phyloP scores from a whole-genome alignment of 306 rosid genomes.

The Cicer cuneatum region DNA sequence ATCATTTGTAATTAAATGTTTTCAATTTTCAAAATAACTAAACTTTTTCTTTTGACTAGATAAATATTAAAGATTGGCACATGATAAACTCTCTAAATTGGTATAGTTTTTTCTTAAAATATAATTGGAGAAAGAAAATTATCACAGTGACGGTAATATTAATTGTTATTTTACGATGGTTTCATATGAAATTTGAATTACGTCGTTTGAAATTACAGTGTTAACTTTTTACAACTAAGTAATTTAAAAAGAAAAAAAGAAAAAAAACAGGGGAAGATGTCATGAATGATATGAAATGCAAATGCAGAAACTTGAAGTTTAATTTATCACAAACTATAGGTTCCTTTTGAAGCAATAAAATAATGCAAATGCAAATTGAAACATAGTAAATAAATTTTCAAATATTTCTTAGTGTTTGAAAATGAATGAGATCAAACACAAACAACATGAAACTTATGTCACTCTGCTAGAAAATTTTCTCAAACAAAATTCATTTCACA shows the following conservation, averaged over 20 bases:
- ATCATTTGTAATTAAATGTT: neutral
- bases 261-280: neutral
- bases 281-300: conserved; percentile 31
- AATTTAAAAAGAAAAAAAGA: neutral
- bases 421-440: conserved; percentile 30
- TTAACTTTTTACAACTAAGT: too few relatives aligned
- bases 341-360: conserved; percentile 16
- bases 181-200: too few relatives aligned
- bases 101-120: neutral
- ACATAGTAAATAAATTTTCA: neutral
- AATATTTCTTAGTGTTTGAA: conserved; percentile 8
- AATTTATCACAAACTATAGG: neutral
- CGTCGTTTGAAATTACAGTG: too few relatives aligned
- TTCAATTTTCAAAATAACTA: neutral
- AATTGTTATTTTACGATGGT: too few relatives aligned
- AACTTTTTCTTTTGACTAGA: too few relatives aligned
- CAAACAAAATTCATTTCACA: neutral
- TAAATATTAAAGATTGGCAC: neutral
- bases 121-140: neutral
- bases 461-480: neutral
- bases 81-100: neutral
- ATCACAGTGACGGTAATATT: too few relatives aligned
- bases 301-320: conserved; percentile 30
- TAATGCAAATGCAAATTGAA: conserved; percentile 29
- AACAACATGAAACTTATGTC: conserved; percentile 14